Evolutionary conservation across 192 early-diverging fungal species (phyloP), one percentile per base, ranked within the genome.

Genomic region (Dissophora ornata): DNA sequence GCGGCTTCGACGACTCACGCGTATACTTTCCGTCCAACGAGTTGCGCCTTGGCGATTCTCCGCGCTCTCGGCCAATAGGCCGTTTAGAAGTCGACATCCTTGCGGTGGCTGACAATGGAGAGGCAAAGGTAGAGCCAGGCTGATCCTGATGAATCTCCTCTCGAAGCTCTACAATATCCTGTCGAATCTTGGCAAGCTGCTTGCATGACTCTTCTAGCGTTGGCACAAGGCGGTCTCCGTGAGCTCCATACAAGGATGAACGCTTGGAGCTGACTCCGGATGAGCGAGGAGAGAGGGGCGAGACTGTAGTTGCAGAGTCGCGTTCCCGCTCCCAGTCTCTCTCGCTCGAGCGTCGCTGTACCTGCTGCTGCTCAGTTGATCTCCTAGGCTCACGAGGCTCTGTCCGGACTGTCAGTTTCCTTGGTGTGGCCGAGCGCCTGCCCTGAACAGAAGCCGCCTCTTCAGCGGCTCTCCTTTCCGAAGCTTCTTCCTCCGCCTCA

Each of bases 181-280:
- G 63, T 32, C 71, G 63, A 8, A 77, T 67, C 34, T 67, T 67
- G 25, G 63, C 63, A 15, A 77, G 32, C 30, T 62, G 71, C 52
- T 74, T 66, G 28, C 57, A 65, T 6, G 62, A 74, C 42, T 77
- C 71, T 50, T 77, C 71, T 30, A 77, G n/a, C 0, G 71, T 62
- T 10, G 71, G 63, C 3, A 66, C 50, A 10, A 61, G 19, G 15
- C 50, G 63, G 5, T 66, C 71, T 11, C 71, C 62, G 21, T 57
- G 51, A 3, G 50, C 56, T 1, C 49, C 71, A 29, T 59, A 55
- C 28, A 67, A 15, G 2, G 71, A 77, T 7, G 71, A 77, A 12
- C 71, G 71, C 52, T 67, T 77, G n/a, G 63, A 77, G 1, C 51
- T 54, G 5, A 44, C 16, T 24, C 71, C 58, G 19, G 71, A 57